Base-by-base conservation (phyloP, 306 rosid species). In the Castanea mollissima region DNA sequence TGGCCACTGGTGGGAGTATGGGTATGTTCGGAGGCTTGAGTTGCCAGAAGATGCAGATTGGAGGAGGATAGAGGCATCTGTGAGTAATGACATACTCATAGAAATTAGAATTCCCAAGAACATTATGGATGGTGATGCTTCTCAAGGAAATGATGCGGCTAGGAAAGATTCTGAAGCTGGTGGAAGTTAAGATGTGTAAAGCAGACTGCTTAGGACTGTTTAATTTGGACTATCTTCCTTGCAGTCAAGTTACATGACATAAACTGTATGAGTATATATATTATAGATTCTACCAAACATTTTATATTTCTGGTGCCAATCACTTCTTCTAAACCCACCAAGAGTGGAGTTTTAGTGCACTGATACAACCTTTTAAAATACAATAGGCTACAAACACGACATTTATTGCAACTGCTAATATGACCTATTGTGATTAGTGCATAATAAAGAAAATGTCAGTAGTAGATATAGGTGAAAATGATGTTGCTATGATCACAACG, bases 11-110 rank as follows among this genome's bases (percentile, higher is more conserved):
- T 95, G 99, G 99, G 94, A 95, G 67, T 55, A 80, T 68, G 99
- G 99, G 55, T 95, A 54, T 80, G 98, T 95, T n/a, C 49, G 99
- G 79, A 91, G 91, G 90, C 92, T 95, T 74, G 99, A 95, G 85
- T 82, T 95, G 71, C 98, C 98, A 34, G 98, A 92, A 29, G 95
- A 95, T 88, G 98, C 96, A 69, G 97, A 95, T 81, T 84, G 86
- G 90, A 88, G 76, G 79, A 93, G 84, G 19, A 75, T 89, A 46
- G 92, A 90, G 84, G 96, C 96, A 6, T 57, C 64, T 55, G 29
- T 91, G 54, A 79, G 79, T 14, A 92, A 88, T 80, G 99, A 95
- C 63, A 59, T 31, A 5, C 55, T 86, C 73, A 62, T 95, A 73
- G 99, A 92, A 74, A 77, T 95, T 71, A 83, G 79, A 69, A 88